Evolutionary conservation across 306 rosid species (phyloP).

Genomic region (Mimosa bimucronata): DNA sequence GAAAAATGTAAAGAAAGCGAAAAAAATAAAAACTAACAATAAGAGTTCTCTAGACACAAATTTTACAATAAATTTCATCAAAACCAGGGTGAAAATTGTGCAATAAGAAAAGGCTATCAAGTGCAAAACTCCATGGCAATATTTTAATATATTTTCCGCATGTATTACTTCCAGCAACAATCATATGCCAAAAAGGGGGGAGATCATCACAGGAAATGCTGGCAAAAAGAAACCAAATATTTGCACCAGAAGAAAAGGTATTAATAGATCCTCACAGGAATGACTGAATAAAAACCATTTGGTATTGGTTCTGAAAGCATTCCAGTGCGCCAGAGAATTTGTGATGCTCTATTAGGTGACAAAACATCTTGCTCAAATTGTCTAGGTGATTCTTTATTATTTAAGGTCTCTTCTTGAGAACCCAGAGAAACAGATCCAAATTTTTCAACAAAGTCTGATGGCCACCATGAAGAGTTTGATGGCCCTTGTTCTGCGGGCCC

Average conservation of each 20-base stretch:
- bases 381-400: constrained; percentile 62
- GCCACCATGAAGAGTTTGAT: constrained; percentile 84
- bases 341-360: constrained; percentile 83
- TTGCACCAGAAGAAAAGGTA: constrained; percentile 16
- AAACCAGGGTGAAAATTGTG: background rate
- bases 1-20: background rate
- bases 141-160: background rate
- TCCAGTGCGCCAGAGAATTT: constrained; percentile 90
- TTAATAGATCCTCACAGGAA: constrained; percentile 65
- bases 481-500: constrained; percentile 69
- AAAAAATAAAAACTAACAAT: constrained; percentile 11
- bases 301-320: constrained; percentile 90
- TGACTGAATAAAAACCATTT: constrained; percentile 89
- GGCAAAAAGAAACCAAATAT: constrained; percentile 28
- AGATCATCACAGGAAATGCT: background rate
- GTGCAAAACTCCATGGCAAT: background rate
- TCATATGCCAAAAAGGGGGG: background rate
- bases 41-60: background rate
- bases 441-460: constrained; percentile 78
- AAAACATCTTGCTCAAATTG: constrained; percentile 59
- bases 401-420: constrained; percentile 68
- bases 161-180: constrained; percentile 17
- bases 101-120: background rate
- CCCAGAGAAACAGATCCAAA: constrained; percentile 86
- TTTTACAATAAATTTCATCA: constrained; percentile 2